These are phyloP conservation scores for Trichosanthes truncata DNA, from an alignment of 306 rosid genomes.

Conservation along the genomic window DNA sequence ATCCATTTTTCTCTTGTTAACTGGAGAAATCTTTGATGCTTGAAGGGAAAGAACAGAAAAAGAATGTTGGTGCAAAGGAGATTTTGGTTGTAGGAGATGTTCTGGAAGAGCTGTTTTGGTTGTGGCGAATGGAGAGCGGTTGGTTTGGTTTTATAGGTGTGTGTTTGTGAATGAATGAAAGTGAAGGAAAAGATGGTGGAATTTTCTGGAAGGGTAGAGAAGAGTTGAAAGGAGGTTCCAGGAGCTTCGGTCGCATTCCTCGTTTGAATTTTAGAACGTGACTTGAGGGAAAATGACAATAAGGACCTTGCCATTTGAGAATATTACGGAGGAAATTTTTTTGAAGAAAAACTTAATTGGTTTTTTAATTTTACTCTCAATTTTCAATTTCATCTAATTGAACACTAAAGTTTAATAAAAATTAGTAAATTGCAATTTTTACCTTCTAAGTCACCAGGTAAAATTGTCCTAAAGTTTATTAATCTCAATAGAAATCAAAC, in stretches of 20 bases:
- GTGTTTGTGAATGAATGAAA: not conserved
- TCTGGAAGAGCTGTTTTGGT: not conserved
- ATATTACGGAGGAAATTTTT: not conserved
- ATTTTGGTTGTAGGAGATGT: not conserved
- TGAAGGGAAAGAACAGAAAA: not conserved
- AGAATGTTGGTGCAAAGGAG: not conserved
- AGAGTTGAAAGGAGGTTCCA: not conserved
- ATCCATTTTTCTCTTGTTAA: constrained; percentile 41
- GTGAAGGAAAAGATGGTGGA: not conserved
- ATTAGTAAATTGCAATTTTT: too few relatives aligned
- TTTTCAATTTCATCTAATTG: too few relatives aligned
- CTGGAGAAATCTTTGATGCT: not conserved
- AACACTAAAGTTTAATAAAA: too few relatives aligned
- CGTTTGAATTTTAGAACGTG: not conserved
- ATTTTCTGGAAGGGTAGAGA: constrained; percentile 9
- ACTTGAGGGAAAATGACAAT: not conserved
- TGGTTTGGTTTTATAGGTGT: not conserved
- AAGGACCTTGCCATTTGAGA: not conserved
- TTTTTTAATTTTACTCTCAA: too few relatives aligned
- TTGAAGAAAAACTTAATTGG: not conserved
- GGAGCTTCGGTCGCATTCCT: not conserved
- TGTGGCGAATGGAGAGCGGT: not conserved
- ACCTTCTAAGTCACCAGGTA: too few relatives aligned
- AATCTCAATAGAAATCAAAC: too few relatives aligned
- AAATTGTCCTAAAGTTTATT: too few relatives aligned